A percentile compares a stretch with the other conserved stretches of the same genome.
phyloP scores from a whole-genome alignment of 257 asterid genomes.

The Eucommia ulmoides region DNA sequence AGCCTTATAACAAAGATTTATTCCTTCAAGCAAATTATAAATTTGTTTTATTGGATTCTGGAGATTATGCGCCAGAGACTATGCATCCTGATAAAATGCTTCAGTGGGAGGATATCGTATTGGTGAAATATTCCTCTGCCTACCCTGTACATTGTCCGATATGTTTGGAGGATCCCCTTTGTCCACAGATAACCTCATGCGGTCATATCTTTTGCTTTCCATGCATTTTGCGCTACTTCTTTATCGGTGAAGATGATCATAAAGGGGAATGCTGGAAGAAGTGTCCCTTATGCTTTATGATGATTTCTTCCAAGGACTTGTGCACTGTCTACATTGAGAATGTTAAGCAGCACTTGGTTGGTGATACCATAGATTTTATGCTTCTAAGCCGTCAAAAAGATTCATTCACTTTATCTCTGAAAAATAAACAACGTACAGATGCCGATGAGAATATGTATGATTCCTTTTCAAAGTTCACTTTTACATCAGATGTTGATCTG shows the following conservation, averaged over 20 bases:
- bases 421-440: slow-evolving; percentile 25
- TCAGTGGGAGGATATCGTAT: slow-evolving; percentile 81
- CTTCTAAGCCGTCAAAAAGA: slow-evolving; percentile 69
- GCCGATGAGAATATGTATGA: slow-evolving; percentile 34
- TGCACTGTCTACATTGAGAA: slow-evolving; percentile 53
- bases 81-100: slow-evolving; percentile 87
- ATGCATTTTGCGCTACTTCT: slow-evolving; percentile 70
- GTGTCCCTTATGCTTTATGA: slow-evolving; percentile 83
- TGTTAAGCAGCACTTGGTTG: slow-evolving; percentile 50
- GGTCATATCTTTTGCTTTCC: slow-evolving; percentile 98
- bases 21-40: slow-evolving; percentile 94
- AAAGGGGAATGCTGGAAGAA: slow-evolving; percentile 59
- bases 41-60: slow-evolving; percentile 78
- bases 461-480: slow-evolving; percentile 67
- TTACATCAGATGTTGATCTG: slow-evolving; percentile 79
- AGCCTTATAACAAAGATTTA: slow-evolving; percentile 84
- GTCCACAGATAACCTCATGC: slow-evolving; percentile 93
- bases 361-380: slow-evolving; percentile 54
- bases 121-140: slow-evolving; percentile 71
- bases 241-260: slow-evolving; percentile 38
- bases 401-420: slow-evolving; percentile 48
- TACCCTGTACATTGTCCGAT: slow-evolving; percentile 78
- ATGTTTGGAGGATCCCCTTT: slow-evolving; percentile 77
- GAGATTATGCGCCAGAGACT: slow-evolving; percentile 41
- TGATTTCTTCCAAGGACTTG: slow-evolving; percentile 78